Conservation (phyloP, 2,329 filamentous ascomycete species). For the Microsporum canis region DNA sequence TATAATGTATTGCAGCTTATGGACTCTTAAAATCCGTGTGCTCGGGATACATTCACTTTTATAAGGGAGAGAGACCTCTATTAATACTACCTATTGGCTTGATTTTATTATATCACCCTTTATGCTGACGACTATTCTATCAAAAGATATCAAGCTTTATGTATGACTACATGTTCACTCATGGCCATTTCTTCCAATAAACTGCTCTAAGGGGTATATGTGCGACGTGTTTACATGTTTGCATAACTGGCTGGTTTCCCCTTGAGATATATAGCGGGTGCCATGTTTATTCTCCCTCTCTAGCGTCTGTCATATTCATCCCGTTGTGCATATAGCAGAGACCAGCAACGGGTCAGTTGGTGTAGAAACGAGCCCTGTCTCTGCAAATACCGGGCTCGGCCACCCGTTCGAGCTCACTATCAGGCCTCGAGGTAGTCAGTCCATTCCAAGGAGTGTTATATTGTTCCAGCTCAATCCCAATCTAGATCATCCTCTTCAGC, state of each 20-base stretch:
- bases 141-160: neutral
- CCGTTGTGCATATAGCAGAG: neutral
- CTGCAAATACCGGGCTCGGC: neutral
- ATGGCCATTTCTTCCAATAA: neutral
- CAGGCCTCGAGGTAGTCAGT: neutral
- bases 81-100: neutral
- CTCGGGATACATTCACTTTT: too few species aligned
- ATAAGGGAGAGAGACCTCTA: too few species aligned
- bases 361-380: neutral
- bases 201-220: neutral
- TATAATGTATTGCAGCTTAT: slow-evolving; percentile 8
- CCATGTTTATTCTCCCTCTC: neutral
- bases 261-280: neutral
- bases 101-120: neutral
- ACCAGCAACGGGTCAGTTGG: neutral
- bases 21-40: too few species aligned
- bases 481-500: slow-evolving; percentile 34
- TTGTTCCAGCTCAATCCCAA: slow-evolving; percentile 32
- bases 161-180: neutral
- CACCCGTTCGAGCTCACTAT: neutral
- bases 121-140: neutral
- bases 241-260: neutral
- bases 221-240: neutral
- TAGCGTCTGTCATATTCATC: neutral
- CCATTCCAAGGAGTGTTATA: neutral